Evolutionary conservation across 495 filamentous ascomycete genomes (phyloP).

Genomic region (Umbilicaria muhlenbergii): DNA sequence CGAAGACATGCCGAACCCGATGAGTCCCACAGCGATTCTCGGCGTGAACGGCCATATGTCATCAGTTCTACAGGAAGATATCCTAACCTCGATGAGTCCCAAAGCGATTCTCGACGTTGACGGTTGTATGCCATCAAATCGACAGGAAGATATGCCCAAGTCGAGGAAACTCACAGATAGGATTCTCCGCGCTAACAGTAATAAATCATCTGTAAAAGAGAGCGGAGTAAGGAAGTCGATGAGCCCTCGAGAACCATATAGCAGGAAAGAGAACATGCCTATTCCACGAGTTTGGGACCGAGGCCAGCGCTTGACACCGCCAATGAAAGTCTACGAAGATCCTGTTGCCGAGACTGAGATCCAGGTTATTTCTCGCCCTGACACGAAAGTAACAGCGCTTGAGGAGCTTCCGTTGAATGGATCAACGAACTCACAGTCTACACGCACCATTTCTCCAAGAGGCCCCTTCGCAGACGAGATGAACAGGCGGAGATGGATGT

Average conservation of each 20-base stretch:
- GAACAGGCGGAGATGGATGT: too few relatives aligned
- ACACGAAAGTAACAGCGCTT: conserved; percentile 6
- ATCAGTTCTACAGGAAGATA: neutral
- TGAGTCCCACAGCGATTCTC: neutral
- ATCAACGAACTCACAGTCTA: neutral
- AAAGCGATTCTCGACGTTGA: neutral
- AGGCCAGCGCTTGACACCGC: neutral
- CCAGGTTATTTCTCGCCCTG: neutral
- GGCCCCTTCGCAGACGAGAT: neutral
- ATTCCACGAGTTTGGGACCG: neutral
- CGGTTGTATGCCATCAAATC: neutral
- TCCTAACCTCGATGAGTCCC: neutral
- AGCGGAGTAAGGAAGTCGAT: conserved; percentile 7
- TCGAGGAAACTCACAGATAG: neutral
- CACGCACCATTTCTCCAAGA: neutral
- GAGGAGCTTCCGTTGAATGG: conserved; percentile 21
- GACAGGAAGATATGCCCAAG: neutral
- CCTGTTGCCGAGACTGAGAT: conserved; percentile 13
- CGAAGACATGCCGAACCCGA: too few relatives aligned
- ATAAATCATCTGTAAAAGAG: neutral
- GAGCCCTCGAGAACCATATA: conserved; percentile 8
- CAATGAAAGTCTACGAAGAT: conserved; percentile 29
- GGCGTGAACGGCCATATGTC: neutral
- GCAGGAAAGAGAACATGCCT: conserved; percentile 8
- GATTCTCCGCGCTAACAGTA: neutral